A percentile compares a stretch with the other conserved stretches of the same genome.
phyloP scores from a whole-genome alignment of 2,329 filamentous ascomycete species.

The Leptodontidium sp. region DNA sequence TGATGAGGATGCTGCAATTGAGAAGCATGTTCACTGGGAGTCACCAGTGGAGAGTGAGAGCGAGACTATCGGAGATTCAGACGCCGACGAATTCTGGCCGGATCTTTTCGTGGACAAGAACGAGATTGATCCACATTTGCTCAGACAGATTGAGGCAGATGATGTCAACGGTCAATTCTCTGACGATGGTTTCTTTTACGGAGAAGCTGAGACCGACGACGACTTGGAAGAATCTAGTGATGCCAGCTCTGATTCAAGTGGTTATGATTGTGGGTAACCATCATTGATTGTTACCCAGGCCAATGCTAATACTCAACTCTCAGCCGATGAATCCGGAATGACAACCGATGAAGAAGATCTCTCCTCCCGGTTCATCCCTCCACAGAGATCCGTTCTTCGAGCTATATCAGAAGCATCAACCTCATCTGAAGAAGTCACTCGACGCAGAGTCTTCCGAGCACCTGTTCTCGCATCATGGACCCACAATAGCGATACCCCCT shows the following conservation, averaged over 20 bases:
- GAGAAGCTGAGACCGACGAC: constrained; percentile 20
- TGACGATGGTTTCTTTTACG: constrained; percentile 30
- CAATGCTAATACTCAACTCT: constrained; percentile 53
- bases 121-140: constrained; percentile 74
- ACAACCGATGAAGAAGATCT: constrained; percentile 65
- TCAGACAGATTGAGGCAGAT: constrained; percentile 77
- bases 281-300: constrained; percentile 37
- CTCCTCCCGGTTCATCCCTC: constrained; percentile 45
- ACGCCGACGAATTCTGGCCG: constrained; percentile 73
- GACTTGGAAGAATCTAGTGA: constrained; percentile 40
- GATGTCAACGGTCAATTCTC: constrained; percentile 53
- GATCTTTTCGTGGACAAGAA: constrained; percentile 82
- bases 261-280: constrained; percentile 64
- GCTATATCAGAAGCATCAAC: constrained; percentile 23
- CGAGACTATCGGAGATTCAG: constrained; percentile 66
- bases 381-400: constrained; percentile 36
- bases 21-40: constrained; percentile 74
- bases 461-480: constrained; percentile 48
- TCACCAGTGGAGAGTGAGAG: constrained; percentile 73
- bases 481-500: constrained; percentile 48
- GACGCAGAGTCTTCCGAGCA: constrained; percentile 28
- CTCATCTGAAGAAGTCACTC: constrained; percentile 24
- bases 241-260: constrained; percentile 52
- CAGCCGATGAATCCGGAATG: constrained; percentile 64
- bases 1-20: constrained; percentile 18